These are phyloP conservation scores for Leucocoprinus leucothites DNA, from an alignment of 768 basidiomycete genomes.

Conservation along the genomic window DNA sequence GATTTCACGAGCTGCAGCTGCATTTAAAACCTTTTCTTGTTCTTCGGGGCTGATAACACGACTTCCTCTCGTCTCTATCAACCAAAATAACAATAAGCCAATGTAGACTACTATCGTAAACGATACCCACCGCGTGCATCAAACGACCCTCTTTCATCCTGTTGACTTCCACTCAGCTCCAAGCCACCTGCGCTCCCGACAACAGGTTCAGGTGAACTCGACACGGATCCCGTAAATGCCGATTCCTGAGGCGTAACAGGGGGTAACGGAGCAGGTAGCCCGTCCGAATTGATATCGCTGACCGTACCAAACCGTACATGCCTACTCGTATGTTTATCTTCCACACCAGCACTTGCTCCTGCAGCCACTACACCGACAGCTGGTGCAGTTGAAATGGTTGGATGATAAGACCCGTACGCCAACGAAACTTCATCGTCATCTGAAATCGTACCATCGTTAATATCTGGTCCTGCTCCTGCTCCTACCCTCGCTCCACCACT, in stretches of 20 bases:
- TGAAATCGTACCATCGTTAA: background rate
- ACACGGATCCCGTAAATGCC: background rate
- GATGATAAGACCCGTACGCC: background rate
- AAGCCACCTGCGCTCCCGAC: too few species aligned
- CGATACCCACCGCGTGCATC: background rate
- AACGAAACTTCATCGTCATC: background rate
- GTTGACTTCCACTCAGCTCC: too few species aligned
- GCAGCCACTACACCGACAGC: too few species aligned
- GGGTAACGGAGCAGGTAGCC: slow-evolving; percentile 20
- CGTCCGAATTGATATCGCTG: slow-evolving; percentile 33
- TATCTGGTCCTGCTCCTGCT: slow-evolving; percentile 6
- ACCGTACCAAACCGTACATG: slow-evolving; percentile 45
- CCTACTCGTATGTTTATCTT: slow-evolving; percentile 23
- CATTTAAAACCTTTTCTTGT: slow-evolving; percentile 54
- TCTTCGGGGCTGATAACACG: slow-evolving; percentile 33
- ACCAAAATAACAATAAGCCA: background rate
- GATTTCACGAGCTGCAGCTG: slow-evolving; percentile 68
- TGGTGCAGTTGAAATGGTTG: too few species aligned
- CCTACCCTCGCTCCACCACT: too few species aligned
- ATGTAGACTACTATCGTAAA: too few species aligned
- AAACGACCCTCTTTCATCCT: background rate
- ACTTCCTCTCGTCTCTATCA: background rate
- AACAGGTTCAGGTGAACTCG: slow-evolving; percentile 1
- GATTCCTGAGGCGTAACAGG: slow-evolving; percentile 19
- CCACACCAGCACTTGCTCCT: background rate